These are phyloP conservation scores for Prunus mongolica DNA, from an alignment of 306 rosid species.

Conservation along the genomic window DNA sequence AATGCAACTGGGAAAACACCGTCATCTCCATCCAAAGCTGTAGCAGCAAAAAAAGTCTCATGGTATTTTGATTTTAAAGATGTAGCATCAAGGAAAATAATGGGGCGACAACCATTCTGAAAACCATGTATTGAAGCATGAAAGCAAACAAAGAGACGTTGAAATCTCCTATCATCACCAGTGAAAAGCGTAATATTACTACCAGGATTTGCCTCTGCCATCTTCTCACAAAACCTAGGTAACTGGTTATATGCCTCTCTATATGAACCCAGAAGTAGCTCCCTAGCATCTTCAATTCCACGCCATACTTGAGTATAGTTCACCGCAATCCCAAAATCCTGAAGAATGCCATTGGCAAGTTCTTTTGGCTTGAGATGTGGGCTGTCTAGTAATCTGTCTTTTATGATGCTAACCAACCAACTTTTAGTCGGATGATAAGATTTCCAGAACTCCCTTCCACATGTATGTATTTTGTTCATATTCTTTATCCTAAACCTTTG, in stretches of 20 bases:
- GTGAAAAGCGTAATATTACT: constrained; percentile 29
- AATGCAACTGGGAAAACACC: constrained; percentile 47
- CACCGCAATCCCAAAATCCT: constrained; percentile 46
- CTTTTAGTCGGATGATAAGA: constrained; percentile 45
- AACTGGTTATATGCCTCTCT: constrained; percentile 49
- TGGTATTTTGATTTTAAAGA: constrained; percentile 45
- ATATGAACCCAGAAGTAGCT: constrained; percentile 47
- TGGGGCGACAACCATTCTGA: constrained; percentile 50
- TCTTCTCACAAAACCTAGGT: constrained; percentile 42
- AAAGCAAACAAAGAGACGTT: constrained; percentile 41
- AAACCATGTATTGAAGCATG: constrained; percentile 40
- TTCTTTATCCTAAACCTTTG: constrained; percentile 41
- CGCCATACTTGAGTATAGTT: constrained; percentile 56
- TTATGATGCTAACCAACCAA: constrained; percentile 49
- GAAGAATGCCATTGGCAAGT: constrained; percentile 38
- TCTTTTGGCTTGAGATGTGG: constrained; percentile 53
- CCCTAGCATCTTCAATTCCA: constrained; percentile 46
- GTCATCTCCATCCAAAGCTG: constrained; percentile 53
- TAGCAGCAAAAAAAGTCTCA: constrained; percentile 44
- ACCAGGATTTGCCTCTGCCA: constrained; percentile 50
- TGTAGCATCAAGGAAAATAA: constrained; percentile 48
- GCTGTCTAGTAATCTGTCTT: constrained; percentile 39
- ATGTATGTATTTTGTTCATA: constrained; percentile 37
- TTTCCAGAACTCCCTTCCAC: constrained; percentile 43
- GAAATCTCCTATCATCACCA: constrained; percentile 34